Conservation (phyloP, 805 yeast genomes). For the Spathaspora sp. region DNA sequence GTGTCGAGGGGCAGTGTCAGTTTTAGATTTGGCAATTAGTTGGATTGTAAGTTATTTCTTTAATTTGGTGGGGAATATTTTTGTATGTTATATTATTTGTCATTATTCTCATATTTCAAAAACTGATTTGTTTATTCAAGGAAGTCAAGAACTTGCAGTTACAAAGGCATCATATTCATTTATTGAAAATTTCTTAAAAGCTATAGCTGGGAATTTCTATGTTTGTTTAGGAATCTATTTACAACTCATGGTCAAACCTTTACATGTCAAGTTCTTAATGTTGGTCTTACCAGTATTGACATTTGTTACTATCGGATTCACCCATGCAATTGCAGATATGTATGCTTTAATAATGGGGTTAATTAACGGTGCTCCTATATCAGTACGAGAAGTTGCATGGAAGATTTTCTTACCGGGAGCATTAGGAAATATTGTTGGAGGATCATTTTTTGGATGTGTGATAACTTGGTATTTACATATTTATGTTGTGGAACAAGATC, state of each 20-base stretch:
- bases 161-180: constrained; percentile 46
- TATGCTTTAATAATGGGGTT: constrained; percentile 61
- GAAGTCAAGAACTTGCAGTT: constrained; percentile 45
- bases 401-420: constrained; percentile 66
- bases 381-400: constrained; percentile 70
- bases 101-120: constrained; percentile 50
- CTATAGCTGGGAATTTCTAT: constrained; percentile 72
- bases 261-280: constrained; percentile 68
- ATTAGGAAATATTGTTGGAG: constrained; percentile 80
- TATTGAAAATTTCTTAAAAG: constrained; percentile 63
- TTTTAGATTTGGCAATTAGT: constrained; percentile 58
- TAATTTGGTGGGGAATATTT: constrained; percentile 61
- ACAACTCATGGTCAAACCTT: constrained; percentile 74
- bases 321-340: constrained; percentile 85
- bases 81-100: constrained; percentile 63
- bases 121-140: constrained; percentile 38
- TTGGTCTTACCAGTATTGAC: constrained; percentile 69
- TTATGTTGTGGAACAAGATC: constrained; percentile 69
- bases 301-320: constrained; percentile 74
- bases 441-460: constrained; percentile 57
- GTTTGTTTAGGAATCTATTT: constrained; percentile 74
- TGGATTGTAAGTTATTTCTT: constrained; percentile 68
- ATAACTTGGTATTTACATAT: constrained; percentile 75
- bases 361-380: constrained; percentile 60
- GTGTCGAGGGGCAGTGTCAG: constrained; percentile 64